A percentile compares a stretch with the other conserved stretches of the same genome.
These are phyloP conservation scores for Ligustrum vulgare DNA, from an alignment of 257 asterid species.

Conservation along the genomic window DNA sequence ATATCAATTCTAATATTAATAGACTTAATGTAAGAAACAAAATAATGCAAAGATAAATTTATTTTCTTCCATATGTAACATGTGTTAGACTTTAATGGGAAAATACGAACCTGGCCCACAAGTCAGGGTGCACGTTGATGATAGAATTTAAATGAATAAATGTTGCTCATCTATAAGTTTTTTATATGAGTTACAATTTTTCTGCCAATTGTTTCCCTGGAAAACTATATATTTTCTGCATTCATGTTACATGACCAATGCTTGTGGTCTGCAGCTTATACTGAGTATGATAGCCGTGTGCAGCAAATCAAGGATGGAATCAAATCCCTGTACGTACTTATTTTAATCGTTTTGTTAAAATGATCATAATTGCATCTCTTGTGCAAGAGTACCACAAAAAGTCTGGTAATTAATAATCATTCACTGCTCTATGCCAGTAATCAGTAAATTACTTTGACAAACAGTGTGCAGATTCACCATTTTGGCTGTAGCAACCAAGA, in stretches of 20 bases:
- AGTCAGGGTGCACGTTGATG: not conserved
- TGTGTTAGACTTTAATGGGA: not conserved
- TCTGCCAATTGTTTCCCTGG: slow-evolving; percentile 5
- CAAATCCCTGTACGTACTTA: slow-evolving; percentile 64
- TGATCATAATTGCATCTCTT: not conserved
- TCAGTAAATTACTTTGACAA: not conserved
- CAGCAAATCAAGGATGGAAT: slow-evolving; percentile 80
- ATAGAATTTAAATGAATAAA: not conserved
- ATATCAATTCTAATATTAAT: too few relatives aligned
- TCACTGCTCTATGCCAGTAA: not conserved
- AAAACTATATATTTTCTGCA: not conserved
- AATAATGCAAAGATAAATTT: too few relatives aligned
- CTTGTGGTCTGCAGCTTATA: slow-evolving; percentile 45
- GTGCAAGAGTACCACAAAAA: not conserved
- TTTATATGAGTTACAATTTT: slow-evolving; percentile 2
- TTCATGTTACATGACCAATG: slow-evolving; percentile 3
- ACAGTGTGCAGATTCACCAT: not conserved
- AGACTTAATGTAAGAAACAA: too few relatives aligned
- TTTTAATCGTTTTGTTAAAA: slow-evolving; percentile 18
- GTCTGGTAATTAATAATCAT: slow-evolving; percentile 11
- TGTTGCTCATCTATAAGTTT: not conserved
- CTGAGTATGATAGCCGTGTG: slow-evolving; percentile 58
- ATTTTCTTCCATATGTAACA: too few relatives aligned
- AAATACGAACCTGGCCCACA: not conserved
- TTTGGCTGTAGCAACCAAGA: slow-evolving; percentile 9